Conservation (phyloP, 768 basidiomycete genomes). For the Cyclocybe cylindracea region DNA sequence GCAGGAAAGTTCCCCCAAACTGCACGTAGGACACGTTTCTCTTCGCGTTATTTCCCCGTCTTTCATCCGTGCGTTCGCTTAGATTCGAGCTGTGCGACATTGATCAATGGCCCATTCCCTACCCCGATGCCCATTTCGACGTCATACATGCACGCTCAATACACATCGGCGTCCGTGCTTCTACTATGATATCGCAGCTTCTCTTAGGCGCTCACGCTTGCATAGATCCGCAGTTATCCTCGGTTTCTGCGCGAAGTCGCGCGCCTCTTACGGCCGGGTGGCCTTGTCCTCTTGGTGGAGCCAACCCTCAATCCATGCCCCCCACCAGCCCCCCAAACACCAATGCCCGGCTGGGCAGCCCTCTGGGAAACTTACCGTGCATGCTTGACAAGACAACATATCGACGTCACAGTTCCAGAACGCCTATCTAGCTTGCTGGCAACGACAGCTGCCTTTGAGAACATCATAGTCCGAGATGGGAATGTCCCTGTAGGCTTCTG, state of each 20-base stretch:
- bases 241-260: constrained; percentile 60
- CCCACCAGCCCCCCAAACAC: constrained; percentile 17
- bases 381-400: constrained; percentile 49
- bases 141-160: constrained; percentile 71
- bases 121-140: constrained; percentile 63
- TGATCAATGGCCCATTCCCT: constrained; percentile 60
- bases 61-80: not conserved
- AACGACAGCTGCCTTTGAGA: constrained; percentile 54
- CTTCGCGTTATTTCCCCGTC: not conserved
- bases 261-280: constrained; percentile 70
- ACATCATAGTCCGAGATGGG: constrained; percentile 53
- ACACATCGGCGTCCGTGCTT: constrained; percentile 58
- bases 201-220: constrained; percentile 11
- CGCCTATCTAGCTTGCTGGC: constrained; percentile 53
- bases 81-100: constrained; percentile 77
- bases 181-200: constrained; percentile 8
- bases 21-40: constrained; percentile 59
- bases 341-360: constrained; percentile 53
- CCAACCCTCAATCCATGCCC: constrained; percentile 50
- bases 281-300: constrained; percentile 68
- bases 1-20: constrained; percentile 64
- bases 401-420: constrained; percentile 61
- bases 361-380: constrained; percentile 64
- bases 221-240: constrained; percentile 63
- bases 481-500: constrained; percentile 71